These are phyloP conservation scores for Podospora comata DNA, from an alignment of 495 filamentous ascomycete genomes.

Conservation along the genomic window DNA sequence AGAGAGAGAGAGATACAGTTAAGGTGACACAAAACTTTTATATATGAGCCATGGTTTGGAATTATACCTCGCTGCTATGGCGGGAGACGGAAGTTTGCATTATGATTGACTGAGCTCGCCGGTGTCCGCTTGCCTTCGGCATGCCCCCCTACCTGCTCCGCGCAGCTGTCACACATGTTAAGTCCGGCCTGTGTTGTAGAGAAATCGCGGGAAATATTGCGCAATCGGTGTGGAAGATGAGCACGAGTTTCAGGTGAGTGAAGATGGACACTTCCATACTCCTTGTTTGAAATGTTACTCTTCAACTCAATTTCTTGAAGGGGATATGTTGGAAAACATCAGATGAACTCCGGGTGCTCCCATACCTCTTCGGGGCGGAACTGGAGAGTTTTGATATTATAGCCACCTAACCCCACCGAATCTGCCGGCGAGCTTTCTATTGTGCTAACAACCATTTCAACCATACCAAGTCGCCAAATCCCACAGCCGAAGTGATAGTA, in stretches of 20 bases:
- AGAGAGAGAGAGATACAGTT: background rate
- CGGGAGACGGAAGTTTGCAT: background rate
- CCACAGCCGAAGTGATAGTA: too few species aligned
- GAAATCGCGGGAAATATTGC: background rate
- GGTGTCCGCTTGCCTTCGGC: background rate
- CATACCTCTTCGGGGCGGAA: background rate
- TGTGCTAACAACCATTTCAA: background rate
- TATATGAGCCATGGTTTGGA: background rate
- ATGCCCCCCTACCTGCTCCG: background rate
- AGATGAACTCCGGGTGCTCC: background rate
- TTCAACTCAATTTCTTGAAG: background rate
- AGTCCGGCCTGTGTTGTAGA: background rate
- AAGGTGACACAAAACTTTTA: background rate
- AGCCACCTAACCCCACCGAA: background rate
- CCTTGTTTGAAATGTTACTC: background rate
- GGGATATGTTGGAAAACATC: background rate
- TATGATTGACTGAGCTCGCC: background rate
- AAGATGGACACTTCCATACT: too few species aligned
- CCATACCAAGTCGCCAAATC: too few species aligned
- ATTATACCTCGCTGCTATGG: background rate
- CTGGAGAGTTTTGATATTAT: background rate
- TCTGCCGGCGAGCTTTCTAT: background rate
- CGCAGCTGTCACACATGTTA: background rate
- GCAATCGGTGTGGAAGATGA: constrained; percentile 13
- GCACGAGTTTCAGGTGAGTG: background rate